Evolutionary conservation across 2,329 filamentous ascomycete genomes (phyloP), one percentile per base, ranked within the genome.

Genomic region (Corynespora cassiicola): DNA sequence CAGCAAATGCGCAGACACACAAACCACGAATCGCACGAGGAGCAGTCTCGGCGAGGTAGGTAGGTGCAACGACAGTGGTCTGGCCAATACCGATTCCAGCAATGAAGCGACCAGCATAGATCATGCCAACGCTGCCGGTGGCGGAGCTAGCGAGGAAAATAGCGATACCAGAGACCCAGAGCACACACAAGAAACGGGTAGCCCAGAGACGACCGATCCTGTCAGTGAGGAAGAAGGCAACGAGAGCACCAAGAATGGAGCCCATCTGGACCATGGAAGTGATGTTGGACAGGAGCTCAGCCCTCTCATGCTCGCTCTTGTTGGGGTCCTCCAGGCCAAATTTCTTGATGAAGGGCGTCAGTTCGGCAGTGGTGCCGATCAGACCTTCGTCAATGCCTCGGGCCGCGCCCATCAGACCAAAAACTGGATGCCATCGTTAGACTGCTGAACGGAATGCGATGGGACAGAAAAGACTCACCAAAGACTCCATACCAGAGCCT

Each of bases 191-290:
- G 33, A 68, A 60, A n/a, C 69, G 58, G 18, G 69, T 71, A 5
- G 71, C 69, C 67, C 69, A 72, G 6, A 73, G 45, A 48, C 71
- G 69, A 21, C 71, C 71, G 28, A 73, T 67, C 29, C 58, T 63
- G 34, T 71, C 67, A 7, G 77, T 76, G 26, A 75, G 65, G 48
- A 76, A 73, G 55, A 77, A 80, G 4, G 77, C 77, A 49, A 85
- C 76, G 20, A 88, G 73, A 19, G 86, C 85, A 27, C 87, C 87
- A 4, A 75, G 82, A 19, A 91, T 86, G 16, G 81, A 87, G 16
- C 87, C 87, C 55, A 90, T 82, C 67, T 90, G 87, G 0, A 91
- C 87, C 87, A 91, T 91, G 31, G 85, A 80, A 2, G 86, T 86
- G 38, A 91, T 86, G 65, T 91, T 91, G 52, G 79, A 73, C 15